phyloP scores from a whole-genome alignment of 2,329 filamentous ascomycete genomes.

The Xenosphaeropsis pyriputrescens region DNA sequence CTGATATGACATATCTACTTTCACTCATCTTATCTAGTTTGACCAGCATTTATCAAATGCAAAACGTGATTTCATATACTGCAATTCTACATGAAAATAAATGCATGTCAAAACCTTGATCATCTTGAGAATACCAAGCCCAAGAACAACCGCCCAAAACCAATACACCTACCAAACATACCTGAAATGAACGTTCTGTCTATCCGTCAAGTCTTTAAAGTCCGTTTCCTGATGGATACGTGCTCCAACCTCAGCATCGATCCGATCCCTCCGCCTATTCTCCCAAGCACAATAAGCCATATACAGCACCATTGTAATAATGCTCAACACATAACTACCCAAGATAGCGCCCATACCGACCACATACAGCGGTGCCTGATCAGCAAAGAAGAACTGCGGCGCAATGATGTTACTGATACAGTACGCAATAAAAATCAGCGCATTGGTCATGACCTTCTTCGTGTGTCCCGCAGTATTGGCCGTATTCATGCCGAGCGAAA shows the following conservation, averaged over 20 bases:
- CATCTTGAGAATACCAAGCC: no score
- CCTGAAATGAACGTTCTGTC: conserved; percentile 6
- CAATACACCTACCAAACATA: conserved; percentile 2
- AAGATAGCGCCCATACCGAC: conserved; percentile 37
- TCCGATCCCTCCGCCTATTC: conserved; percentile 3
- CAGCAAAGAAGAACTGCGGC: conserved; percentile 31
- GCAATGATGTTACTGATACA: conserved; percentile 39
- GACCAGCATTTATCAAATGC: no score
- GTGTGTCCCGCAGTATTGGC: conserved; percentile 21
- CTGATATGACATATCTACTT: no score
- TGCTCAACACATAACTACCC: conserved; percentile 4
- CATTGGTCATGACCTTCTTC: conserved; percentile 32
- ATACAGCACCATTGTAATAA: conserved; percentile 1
- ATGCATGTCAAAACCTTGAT: no score
- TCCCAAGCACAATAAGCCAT: conserved; percentile 1
- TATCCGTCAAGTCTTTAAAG: conserved; percentile 6
- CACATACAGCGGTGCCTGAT: conserved; percentile 28
- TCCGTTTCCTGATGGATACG: conserved; percentile 1
- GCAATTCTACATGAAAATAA: no score
- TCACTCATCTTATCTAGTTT: no score
- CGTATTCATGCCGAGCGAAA: not conserved
- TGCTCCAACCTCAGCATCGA: conserved; percentile 1
- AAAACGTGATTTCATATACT: no score
- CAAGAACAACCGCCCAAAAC: no score
- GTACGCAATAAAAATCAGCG: conserved; percentile 30